A percentile compares a stretch with the other conserved stretches of the same genome.
Evolutionary conservation across 2,329 filamentous ascomycete species (phyloP).

Genomic region (Penicillium sp.): DNA sequence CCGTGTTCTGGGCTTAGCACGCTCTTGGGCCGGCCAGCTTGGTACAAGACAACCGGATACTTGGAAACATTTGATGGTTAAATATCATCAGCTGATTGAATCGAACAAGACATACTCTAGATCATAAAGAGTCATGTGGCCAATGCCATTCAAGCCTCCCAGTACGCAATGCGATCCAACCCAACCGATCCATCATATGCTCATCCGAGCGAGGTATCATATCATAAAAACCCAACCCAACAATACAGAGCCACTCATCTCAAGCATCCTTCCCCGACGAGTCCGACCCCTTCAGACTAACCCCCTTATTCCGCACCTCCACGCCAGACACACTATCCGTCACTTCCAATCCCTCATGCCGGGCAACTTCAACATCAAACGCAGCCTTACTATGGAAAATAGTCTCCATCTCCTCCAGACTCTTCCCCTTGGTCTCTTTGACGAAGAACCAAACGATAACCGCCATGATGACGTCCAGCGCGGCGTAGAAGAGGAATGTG

Average conservation of each 20-base stretch:
- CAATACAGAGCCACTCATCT: not conserved
- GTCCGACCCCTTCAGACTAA: not conserved
- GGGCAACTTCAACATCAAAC: constrained; percentile 23
- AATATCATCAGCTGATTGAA: not conserved
- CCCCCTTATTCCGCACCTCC: constrained; percentile 8
- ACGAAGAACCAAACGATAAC: constrained; percentile 39
- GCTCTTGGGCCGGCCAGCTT: not conserved
- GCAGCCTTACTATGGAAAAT: constrained; percentile 27
- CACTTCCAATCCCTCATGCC: constrained; percentile 16
- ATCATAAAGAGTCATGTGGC: not conserved
- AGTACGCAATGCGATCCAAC: too few species aligned
- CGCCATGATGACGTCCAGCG: constrained; percentile 37
- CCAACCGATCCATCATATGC: not conserved
- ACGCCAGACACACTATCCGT: constrained; percentile 8
- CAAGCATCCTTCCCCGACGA: not conserved
- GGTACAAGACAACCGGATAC: not conserved
- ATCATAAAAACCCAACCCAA: not conserved
- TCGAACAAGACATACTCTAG: not conserved
- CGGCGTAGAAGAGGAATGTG: constrained; percentile 45
- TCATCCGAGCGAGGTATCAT: not conserved
- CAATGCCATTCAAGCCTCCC: not conserved
- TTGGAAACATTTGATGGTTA: too few species aligned
- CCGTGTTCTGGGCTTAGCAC: not conserved
- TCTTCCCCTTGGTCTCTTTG: constrained; percentile 43
- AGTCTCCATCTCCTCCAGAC: constrained; percentile 44